These are phyloP conservation scores for Penicillium sp. DNA, from an alignment of 2,329 filamentous ascomycete species.

Conservation along the genomic window DNA sequence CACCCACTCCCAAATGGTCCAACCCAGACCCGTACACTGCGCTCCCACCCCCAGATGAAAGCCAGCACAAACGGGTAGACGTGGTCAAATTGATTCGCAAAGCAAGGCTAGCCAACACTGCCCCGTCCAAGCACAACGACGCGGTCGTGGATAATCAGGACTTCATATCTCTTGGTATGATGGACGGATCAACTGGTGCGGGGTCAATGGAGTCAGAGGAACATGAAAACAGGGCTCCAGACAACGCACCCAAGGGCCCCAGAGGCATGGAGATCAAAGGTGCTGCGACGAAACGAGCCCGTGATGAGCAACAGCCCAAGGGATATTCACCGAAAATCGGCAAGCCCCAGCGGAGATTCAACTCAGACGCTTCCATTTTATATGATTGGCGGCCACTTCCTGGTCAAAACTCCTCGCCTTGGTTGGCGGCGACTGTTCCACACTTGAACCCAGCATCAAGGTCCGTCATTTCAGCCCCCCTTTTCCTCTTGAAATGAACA, in stretches of 20 bases:
- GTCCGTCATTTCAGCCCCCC: constrained; percentile 22
- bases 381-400: constrained; percentile 53
- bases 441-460: constrained; percentile 34
- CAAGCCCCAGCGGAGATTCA: constrained; percentile 54
- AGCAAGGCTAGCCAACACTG: constrained; percentile 64
- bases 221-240: constrained; percentile 23
- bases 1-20: constrained; percentile 72
- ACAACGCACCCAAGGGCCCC: constrained; percentile 39
- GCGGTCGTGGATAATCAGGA: constrained; percentile 65
- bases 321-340: constrained; percentile 54
- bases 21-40: constrained; percentile 94
- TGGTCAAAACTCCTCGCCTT: constrained; percentile 57
- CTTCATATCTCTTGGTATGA: constrained; percentile 82
- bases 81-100: constrained; percentile 91
- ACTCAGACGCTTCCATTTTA: constrained; percentile 52
- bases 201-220: constrained; percentile 17
- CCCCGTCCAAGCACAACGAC: constrained; percentile 52
- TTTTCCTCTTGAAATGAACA: neutral
- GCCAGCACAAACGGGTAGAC: constrained; percentile 73
- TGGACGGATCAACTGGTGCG: constrained; percentile 34
- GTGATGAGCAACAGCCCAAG: constrained; percentile 64
- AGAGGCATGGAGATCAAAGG: constrained; percentile 34
- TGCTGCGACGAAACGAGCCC: constrained; percentile 71
- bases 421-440: constrained; percentile 47
- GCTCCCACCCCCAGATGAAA: constrained; percentile 75